Evolutionary conservation across 2,329 filamentous ascomycete genomes (phyloP).

Genomic region (Botrytis deweyae): DNA sequence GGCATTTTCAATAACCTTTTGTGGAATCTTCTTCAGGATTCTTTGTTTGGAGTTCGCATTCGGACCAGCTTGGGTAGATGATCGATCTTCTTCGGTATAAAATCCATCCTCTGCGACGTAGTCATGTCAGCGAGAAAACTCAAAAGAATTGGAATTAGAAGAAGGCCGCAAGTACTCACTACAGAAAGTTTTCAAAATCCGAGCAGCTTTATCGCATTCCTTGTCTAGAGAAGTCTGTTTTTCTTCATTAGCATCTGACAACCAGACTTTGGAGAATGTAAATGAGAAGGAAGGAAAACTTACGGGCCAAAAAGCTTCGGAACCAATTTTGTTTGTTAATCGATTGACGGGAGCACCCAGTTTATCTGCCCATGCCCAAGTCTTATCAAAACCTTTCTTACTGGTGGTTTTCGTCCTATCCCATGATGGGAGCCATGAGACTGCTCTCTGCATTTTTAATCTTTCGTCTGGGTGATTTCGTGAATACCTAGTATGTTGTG

Average conservation of each 20-base stretch:
- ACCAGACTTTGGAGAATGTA: not conserved
- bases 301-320: constrained; percentile 76
- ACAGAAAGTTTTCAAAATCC: constrained; percentile 87
- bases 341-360: constrained; percentile 73
- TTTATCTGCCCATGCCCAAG: constrained; percentile 67
- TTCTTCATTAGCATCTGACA: not conserved
- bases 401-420: constrained; percentile 52
- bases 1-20: constrained; percentile 81
- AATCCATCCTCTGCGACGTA: constrained; percentile 61
- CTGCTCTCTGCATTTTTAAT: constrained; percentile 39
- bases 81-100: constrained; percentile 53
- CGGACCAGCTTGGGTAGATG: constrained; percentile 39
- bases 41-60: constrained; percentile 54
- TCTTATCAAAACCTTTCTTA: constrained; percentile 72
- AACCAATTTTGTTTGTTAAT: constrained; percentile 76
- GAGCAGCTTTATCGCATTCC: constrained; percentile 86
- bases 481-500: constrained; percentile 25
- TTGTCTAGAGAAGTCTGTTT: constrained; percentile 67
- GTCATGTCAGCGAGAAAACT: constrained; percentile 11
- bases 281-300: not conserved
- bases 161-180: constrained; percentile 52
- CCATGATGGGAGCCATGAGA: constrained; percentile 47
- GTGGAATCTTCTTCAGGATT: constrained; percentile 74
- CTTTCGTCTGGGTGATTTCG: constrained; percentile 30
- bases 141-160: constrained; percentile 13